Base-by-base conservation (phyloP, 345 rosid species). In the Melaleuca quinquenervia region DNA sequence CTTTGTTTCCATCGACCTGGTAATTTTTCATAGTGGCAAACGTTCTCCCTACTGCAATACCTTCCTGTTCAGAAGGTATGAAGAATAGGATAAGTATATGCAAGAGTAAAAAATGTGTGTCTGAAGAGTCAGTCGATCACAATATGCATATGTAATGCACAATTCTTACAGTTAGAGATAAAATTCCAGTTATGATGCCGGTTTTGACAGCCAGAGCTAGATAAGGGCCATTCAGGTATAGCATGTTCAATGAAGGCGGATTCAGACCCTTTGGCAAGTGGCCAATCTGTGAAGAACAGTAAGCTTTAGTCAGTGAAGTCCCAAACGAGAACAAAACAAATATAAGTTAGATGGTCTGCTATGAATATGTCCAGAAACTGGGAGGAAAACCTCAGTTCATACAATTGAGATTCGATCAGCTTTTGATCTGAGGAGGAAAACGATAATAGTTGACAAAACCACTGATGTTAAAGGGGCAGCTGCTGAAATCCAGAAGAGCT, bases 1-100 rank as follows among this genome's bases (percentile, higher is more conserved):
- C 99, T 91, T 98, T 95, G 94, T 96, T 98, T 13, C 98, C 99
- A 85, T 96, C 98, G 74, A 98, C 95, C 88, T 95, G 98, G 88
- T 98, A 98, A 88, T 95, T 95, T 85, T 91, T 91, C 62, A 98
- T 84, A 32, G 96, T 80, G 70, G 99, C 99, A 93, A 96, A 96
- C 32, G 99, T 98, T 86, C 99, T 96, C 84, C 99, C 99, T 27
- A 98, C 99, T 11, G 99, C 99, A 85, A 98, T 98, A 87, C 99
- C 99, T 93, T 98, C 99, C 99, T 98, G 85, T 22, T 53, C 13
- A 32, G 20, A 84, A 41, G 48, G 9, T 16, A 70, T 36, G 48
- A 36, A 18, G 80, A 8, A 2, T 36, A 36, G 3, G 48, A 70
- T 70, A 70, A 70, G 80, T 70, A 36, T 70, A 70, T 70, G 80